phyloP scores from a whole-genome alignment of 2,329 filamentous ascomycete species.

The Zopfia rhizophila region DNA sequence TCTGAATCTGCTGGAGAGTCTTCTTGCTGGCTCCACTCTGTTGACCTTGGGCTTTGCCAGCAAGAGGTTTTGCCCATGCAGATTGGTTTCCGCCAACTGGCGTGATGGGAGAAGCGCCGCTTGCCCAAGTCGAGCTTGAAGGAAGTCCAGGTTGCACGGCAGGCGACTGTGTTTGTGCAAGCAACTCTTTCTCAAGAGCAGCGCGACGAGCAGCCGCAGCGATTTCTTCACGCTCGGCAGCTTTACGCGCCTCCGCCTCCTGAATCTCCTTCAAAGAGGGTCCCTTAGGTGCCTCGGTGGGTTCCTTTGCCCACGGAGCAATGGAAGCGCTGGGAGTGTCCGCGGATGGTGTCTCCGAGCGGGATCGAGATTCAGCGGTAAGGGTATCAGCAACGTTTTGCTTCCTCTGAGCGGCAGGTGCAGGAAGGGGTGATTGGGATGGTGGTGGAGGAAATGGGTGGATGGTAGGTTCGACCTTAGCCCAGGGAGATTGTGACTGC shows the following conservation, averaged over 20 bases:
- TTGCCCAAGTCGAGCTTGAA: conserved; percentile 89
- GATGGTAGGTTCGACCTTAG: conserved; percentile 75
- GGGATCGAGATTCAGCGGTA: conserved; percentile 73
- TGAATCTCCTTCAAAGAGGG: conserved; percentile 97
- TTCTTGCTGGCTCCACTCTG: conserved; percentile 71
- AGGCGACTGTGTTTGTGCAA: conserved; percentile 66
- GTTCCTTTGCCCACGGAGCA: conserved; percentile 95
- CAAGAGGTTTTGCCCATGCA: conserved; percentile 72
- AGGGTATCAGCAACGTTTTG: conserved; percentile 84
- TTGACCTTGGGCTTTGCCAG: conserved; percentile 59
- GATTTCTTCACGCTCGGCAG: conserved; percentile 85
- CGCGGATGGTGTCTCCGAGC: conserved; percentile 77
- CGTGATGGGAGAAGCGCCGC: conserved; percentile 73
- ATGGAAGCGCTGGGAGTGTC: conserved; percentile 76
- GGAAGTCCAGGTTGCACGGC: conserved; percentile 82
- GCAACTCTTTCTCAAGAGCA: conserved; percentile 82
- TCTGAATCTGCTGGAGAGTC: conserved; percentile 94
- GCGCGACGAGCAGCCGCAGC: conserved; percentile 81
- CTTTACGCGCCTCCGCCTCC: conserved; percentile 91
- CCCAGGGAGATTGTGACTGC: conserved; percentile 65
- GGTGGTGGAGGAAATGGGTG: conserved; percentile 79
- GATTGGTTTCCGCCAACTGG: conserved; percentile 60
- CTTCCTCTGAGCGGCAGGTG: conserved; percentile 86
- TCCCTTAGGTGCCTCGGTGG: conserved; percentile 76
- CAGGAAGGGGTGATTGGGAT: conserved; percentile 83